Evolutionary conservation across 164 flowering plant species (phyloP).

Genomic region (Stephania yunnanensis): DNA sequence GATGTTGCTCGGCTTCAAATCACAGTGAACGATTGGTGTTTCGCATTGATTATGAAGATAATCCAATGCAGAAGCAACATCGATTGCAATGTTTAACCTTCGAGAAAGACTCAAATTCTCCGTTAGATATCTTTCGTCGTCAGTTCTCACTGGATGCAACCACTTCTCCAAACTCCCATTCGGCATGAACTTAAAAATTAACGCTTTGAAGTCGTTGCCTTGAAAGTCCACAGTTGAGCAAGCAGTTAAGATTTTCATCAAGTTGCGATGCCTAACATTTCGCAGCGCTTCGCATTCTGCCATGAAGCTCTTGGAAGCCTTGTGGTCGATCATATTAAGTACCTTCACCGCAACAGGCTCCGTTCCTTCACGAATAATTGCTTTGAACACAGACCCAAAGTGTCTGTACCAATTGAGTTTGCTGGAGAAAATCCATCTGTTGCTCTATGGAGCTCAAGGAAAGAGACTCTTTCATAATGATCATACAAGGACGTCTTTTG

Average conservation of each 20-base stretch:
- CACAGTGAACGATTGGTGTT: too few species aligned
- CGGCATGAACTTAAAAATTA: too few species aligned
- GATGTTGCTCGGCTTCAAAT: too few species aligned
- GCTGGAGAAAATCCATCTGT: slow-evolving; percentile 6
- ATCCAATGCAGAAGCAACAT: too few species aligned
- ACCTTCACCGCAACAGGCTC: not conserved
- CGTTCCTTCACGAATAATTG: not conserved
- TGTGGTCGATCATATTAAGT: not conserved
- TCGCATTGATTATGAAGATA: too few species aligned
- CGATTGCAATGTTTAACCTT: too few species aligned
- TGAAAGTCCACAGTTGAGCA: too few species aligned
- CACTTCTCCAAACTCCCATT: too few species aligned
- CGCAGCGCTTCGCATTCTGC: slow-evolving; percentile 10
- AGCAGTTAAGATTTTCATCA: slow-evolving; percentile 6
- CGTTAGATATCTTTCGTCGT: too few species aligned
- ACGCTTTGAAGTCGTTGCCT: too few species aligned
- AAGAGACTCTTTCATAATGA: slow-evolving; percentile 4
- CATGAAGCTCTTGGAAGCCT: slow-evolving; percentile 12
- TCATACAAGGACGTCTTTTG: not conserved
- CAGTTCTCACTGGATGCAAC: too few species aligned
- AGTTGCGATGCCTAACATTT: slow-evolving; percentile 7
- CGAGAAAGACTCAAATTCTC: too few species aligned
- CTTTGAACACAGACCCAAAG: slow-evolving; percentile 10
- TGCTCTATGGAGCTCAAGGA: not conserved
- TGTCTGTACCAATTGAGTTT: slow-evolving; percentile 10